These are phyloP conservation scores for Dioszegia aurantiaca DNA, from an alignment of 768 basidiomycete species.

Conservation along the genomic window DNA sequence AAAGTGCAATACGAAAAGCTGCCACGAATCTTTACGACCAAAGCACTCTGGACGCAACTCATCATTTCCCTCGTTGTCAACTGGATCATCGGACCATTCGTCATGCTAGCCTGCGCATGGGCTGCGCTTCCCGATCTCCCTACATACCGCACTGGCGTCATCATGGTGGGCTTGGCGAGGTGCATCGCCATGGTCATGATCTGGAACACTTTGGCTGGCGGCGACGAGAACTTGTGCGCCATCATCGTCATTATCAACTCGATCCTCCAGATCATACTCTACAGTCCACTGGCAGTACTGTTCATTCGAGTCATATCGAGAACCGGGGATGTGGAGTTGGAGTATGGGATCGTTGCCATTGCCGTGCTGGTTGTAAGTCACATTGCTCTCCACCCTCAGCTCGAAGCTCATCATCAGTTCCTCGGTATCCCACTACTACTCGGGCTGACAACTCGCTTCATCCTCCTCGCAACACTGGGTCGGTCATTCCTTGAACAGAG, in stretches of 20 bases:
- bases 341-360: constrained; percentile 55
- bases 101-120: constrained; percentile 81
- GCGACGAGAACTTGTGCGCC: constrained; percentile 70
- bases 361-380: constrained; percentile 49
- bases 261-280: constrained; percentile 70
- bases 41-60: constrained; percentile 65
- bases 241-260: constrained; percentile 79
- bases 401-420: constrained; percentile 54
- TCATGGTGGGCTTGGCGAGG: constrained; percentile 74
- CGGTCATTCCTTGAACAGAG: constrained; percentile 58
- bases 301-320: constrained; percentile 72
- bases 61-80: constrained; percentile 67
- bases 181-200: constrained; percentile 63
- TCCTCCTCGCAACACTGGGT: constrained; percentile 56
- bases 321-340: constrained; percentile 62
- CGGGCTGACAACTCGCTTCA: constrained; percentile 67
- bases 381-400: neutral
- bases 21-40: constrained; percentile 59
- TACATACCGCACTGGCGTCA: constrained; percentile 72
- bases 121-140: constrained; percentile 70
- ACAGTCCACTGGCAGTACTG: constrained; percentile 69
- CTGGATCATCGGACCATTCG: constrained; percentile 74
- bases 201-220: constrained; percentile 72
- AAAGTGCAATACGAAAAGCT: constrained; percentile 72
- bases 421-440: constrained; percentile 75